These are phyloP conservation scores for Porcisia deanei DNA, from an alignment of 208 protist genomes.

Conservation along the genomic window DNA sequence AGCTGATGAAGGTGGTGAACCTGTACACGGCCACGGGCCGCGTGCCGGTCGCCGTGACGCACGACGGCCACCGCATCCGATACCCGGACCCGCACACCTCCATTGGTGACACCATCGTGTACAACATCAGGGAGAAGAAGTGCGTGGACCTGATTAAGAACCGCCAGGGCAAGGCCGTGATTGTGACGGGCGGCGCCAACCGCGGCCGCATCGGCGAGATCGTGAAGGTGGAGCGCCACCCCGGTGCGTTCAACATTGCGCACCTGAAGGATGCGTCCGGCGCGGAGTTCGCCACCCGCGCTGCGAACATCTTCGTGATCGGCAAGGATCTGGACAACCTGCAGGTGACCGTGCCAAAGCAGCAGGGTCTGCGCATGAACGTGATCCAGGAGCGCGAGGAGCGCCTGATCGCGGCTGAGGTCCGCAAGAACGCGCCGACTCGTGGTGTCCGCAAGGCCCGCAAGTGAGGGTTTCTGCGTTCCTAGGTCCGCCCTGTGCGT, in stretches of 20 bases:
- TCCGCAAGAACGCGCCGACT: slow-evolving; percentile 50
- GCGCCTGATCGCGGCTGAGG: slow-evolving; percentile 79
- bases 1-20: slow-evolving; percentile 96
- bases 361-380: slow-evolving; percentile 94
- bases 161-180: slow-evolving; percentile 93
- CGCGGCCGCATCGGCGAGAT: slow-evolving; percentile 98
- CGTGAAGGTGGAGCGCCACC: slow-evolving; percentile 92
- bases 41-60: slow-evolving; percentile 97
- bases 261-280: slow-evolving; percentile 94
- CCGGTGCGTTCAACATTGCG: slow-evolving; percentile 97
- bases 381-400: slow-evolving; percentile 90
- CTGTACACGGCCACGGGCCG: slow-evolving; percentile 90
- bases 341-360: slow-evolving; percentile 95
- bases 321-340: slow-evolving; percentile 92
- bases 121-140: slow-evolving; percentile 97
- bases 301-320: slow-evolving; percentile 99
- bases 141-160: slow-evolving; percentile 92
- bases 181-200: slow-evolving; percentile 98
- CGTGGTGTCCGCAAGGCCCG: slow-evolving; percentile 53
- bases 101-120: slow-evolving; percentile 97
- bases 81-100: slow-evolving; percentile 98
- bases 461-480: slow-evolving; percentile 33
- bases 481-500: no score
- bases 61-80: slow-evolving; percentile 99
- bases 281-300: slow-evolving; percentile 97